Evolutionary conservation across 1,139 yeast species (phyloP).

Genomic region (Yamadazyma sp.): DNA sequence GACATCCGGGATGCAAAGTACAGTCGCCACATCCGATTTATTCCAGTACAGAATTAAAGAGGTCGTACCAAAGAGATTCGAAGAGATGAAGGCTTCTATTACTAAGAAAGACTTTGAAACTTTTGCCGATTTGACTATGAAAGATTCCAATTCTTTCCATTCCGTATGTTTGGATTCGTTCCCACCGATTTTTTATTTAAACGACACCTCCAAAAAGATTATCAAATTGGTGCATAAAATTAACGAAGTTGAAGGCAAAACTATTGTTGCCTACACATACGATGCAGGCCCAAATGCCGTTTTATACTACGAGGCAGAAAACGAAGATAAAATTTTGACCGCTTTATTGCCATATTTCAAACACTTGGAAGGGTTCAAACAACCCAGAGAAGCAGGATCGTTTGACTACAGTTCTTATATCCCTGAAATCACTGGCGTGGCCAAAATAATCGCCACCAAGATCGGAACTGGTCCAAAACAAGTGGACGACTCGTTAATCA

Average conservation of each 20-base stretch:
- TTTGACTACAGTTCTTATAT: conserved; percentile 10
- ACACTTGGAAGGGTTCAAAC: conserved; percentile 13
- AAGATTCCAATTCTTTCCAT: conserved; percentile 95
- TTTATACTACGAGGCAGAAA: conserved; percentile 74
- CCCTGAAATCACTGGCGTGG: conserved; percentile 64
- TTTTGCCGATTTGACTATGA: conserved; percentile 92
- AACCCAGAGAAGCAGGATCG: conserved; percentile 6
- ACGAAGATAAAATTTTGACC: conserved; percentile 69
- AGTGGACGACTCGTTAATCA: conserved; percentile 52
- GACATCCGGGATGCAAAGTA: conserved; percentile 93
- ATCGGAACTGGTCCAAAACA: conserved; percentile 86
- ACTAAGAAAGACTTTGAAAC: conserved; percentile 64
- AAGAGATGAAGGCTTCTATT: conserved; percentile 78
- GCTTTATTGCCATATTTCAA: conserved; percentile 31
- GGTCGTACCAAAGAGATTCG: conserved; percentile 85
- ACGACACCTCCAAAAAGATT: conserved; percentile 89
- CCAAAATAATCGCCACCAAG: conserved; percentile 76
- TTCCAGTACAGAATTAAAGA: conserved; percentile 73
- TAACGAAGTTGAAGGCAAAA: conserved; percentile 63
- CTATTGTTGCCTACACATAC: conserved; percentile 90
- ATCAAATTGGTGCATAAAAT: conserved; percentile 79
- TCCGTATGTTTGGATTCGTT: conserved; percentile 92
- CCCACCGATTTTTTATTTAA: conserved; percentile 95
- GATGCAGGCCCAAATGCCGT: conserved; percentile 99
- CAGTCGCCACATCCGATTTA: conserved; percentile 85